phyloP scores from a whole-genome alignment of 2,329 filamentous ascomycete species.

The Scleromitrula shiraiana region DNA sequence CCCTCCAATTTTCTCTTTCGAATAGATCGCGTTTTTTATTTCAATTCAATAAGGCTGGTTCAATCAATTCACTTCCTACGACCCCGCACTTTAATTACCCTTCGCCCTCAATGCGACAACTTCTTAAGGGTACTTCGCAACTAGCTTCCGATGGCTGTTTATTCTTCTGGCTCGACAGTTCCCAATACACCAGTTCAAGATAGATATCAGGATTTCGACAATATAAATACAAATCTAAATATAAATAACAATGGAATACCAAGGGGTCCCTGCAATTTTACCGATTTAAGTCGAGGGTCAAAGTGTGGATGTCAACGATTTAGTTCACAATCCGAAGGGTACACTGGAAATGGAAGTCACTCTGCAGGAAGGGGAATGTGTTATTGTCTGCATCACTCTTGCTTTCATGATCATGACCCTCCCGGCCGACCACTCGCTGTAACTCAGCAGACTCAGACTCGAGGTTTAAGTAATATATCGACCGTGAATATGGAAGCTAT shows the following conservation, averaged over 20 bases:
- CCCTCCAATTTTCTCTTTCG: not conserved
- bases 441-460: conserved; percentile 1
- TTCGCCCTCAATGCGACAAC: conserved; percentile 21
- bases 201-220: conserved; percentile 17
- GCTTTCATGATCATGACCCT: conserved; percentile 38
- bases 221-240: conserved; percentile 14
- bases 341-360: conserved; percentile 1
- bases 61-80: not conserved
- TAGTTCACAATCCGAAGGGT: conserved; percentile 35
- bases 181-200: conserved; percentile 27
- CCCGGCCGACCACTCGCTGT: conserved; percentile 8
- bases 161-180: conserved; percentile 13
- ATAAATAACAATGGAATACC: too few relatives aligned
- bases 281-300: conserved; percentile 37
- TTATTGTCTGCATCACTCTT: conserved; percentile 49
- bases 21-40: not conserved
- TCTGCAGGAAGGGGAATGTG: conserved; percentile 30
- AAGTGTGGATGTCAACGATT: conserved; percentile 46
- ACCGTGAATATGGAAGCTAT: conserved; percentile 6
- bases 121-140: conserved; percentile 10
- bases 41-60: not conserved
- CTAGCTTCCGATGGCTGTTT: conserved; percentile 25
- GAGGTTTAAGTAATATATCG: conserved; percentile 9
- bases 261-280: conserved; percentile 44
- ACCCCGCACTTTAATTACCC: not conserved